These are phyloP conservation scores for Hypomyces perniciosus DNA, from an alignment of 2,329 filamentous ascomycete species.

Conservation along the genomic window DNA sequence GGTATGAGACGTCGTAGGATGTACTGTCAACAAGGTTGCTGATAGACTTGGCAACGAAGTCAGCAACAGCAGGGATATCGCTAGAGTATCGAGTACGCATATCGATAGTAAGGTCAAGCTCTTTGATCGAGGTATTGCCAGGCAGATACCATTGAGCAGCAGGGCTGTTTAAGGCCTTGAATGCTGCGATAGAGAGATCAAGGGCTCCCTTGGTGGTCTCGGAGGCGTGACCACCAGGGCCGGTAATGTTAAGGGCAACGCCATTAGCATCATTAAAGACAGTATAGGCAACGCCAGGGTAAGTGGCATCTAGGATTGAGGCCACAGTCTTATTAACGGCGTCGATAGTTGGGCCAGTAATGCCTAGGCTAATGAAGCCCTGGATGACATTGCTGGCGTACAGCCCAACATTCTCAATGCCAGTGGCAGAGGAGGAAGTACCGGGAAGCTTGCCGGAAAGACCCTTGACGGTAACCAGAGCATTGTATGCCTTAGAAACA, in stretches of 20 bases:
- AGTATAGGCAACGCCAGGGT: constrained; percentile 11
- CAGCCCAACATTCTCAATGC: constrained; percentile 15
- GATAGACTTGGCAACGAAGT: constrained; percentile 11
- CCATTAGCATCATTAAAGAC: constrained; percentile 9
- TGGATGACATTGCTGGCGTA: constrained; percentile 16
- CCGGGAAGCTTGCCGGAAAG: constrained; percentile 9
- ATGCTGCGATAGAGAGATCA: constrained; percentile 11
- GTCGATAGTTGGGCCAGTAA: constrained; percentile 6
- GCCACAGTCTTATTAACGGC: constrained; percentile 11
- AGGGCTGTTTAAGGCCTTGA: constrained; percentile 9
- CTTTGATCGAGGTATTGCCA: constrained; percentile 11
- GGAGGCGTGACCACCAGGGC: constrained; percentile 15
- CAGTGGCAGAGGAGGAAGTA: constrained; percentile 11
- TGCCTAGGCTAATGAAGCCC: constrained; percentile 12
- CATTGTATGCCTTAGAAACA: constrained; percentile 14
- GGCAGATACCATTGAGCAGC: constrained; percentile 13
- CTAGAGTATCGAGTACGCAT: constrained; percentile 13
- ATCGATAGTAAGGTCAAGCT: constrained; percentile 17
- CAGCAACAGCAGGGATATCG: constrained; percentile 12
- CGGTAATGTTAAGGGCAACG: constrained; percentile 12
- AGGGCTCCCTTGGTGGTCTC: constrained; percentile 13
- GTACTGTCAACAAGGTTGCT: constrained; percentile 4
- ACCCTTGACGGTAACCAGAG: constrained; percentile 9
- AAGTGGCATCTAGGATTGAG: constrained; percentile 10
- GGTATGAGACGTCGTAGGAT: constrained; percentile 15